Base-by-base conservation (phyloP, 2,329 filamentous ascomycete genomes). In the Immersiporthe knoxdaviesiana region DNA sequence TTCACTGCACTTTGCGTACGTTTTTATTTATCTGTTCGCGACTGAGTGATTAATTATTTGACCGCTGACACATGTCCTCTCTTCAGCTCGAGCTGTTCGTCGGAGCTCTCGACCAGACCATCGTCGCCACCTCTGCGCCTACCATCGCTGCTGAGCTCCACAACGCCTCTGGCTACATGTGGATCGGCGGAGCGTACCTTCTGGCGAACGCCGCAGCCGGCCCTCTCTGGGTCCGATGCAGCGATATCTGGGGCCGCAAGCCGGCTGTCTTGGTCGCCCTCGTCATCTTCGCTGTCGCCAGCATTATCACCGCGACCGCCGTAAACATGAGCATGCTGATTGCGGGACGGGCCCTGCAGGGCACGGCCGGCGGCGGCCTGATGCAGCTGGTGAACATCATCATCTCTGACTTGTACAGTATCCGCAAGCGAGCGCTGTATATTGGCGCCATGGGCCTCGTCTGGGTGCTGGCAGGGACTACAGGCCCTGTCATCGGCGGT, bases 161-260 rank as follows among this genome's bases (percentile, higher is more conserved):
- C 56, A 88, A 86, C 12, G 72, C 74, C 2, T 79, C 84, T 10
- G 87, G 87, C 18, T 91, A 91, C 75, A 85, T 85, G n/a, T 91
- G 89, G 90, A 88, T 91, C 66, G 89, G 88, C 1, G 86, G 84
- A 24, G 87, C 89, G 1, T 91, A 89, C 74, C 77, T 91, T 0
- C 84, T 91, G 8, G 88, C 87, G 11, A 87, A 86, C 72, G 86
- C 88, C 0, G 86, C 87, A 0, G 80, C 81, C 0, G 83, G 82
- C 0, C 88, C 88, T 1, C 84, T 89, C 67, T 91, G 88, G 88
- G 87, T 85, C 0, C 80, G 79, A 65, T 74, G 81, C 65, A 78
- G 77, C 21, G 81, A 83, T 68, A 82, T 82, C 41, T 83, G 79
- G 79, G 81, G 81, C 7, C 77, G 81, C n/a, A 82, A 82, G 68